These are phyloP conservation scores for Xylaria arbuscula DNA, from an alignment of 2,329 filamentous ascomycete species.

Conservation along the genomic window DNA sequence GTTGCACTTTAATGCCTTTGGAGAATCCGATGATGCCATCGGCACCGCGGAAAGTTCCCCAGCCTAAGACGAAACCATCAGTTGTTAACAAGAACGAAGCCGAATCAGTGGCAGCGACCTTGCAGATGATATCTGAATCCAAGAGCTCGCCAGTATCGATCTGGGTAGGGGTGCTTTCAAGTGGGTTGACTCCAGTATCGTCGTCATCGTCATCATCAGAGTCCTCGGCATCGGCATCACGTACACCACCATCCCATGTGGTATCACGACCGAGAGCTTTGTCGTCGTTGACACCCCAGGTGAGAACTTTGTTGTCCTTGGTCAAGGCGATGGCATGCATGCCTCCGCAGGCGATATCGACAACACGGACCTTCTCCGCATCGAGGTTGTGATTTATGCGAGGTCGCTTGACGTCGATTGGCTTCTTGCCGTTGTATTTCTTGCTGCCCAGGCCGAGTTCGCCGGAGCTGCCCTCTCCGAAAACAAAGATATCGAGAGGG, in stretches of 20 bases:
- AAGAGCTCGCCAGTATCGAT: slow-evolving; percentile 70
- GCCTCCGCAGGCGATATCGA: slow-evolving; percentile 73
- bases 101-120: slow-evolving; percentile 71
- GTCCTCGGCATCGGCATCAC: slow-evolving; percentile 63
- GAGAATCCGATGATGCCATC: slow-evolving; percentile 75
- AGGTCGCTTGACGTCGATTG: slow-evolving; percentile 75
- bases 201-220: slow-evolving; percentile 60
- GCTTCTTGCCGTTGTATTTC: slow-evolving; percentile 59
- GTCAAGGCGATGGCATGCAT: slow-evolving; percentile 78
- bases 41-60: slow-evolving; percentile 71
- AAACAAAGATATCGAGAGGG: slow-evolving; percentile 61
- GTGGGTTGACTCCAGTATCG: slow-evolving; percentile 75
- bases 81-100: slow-evolving; percentile 72
- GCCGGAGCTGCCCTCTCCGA: slow-evolving; percentile 68
- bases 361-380: slow-evolving; percentile 67
- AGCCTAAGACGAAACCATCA: slow-evolving; percentile 73
- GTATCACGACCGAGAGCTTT: slow-evolving; percentile 76
- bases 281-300: slow-evolving; percentile 86
- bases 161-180: slow-evolving; percentile 73
- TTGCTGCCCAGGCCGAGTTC: slow-evolving; percentile 75
- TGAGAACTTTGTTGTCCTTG: slow-evolving; percentile 76
- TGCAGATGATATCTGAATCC: slow-evolving; percentile 69
- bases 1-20: slow-evolving; percentile 61
- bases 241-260: slow-evolving; percentile 71
- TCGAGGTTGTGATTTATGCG: slow-evolving; percentile 71